A percentile compares a stretch with the other conserved stretches of the same genome.
Conservation (phyloP, 2,329 filamentous ascomycete species). For the Trichoderma sp. region DNA sequence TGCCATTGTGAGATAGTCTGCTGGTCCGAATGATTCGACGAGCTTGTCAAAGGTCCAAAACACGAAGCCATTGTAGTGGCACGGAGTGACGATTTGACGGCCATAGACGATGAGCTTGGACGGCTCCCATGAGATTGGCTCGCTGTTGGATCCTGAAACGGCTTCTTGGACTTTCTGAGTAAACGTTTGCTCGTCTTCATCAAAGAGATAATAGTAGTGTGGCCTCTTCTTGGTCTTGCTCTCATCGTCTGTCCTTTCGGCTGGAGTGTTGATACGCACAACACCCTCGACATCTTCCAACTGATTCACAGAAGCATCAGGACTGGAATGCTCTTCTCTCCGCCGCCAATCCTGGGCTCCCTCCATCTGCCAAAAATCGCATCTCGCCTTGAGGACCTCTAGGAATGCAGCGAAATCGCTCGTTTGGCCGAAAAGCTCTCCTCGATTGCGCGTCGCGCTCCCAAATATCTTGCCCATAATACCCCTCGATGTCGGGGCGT, state of each 20-base stretch:
- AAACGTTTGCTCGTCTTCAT: conserved; percentile 35
- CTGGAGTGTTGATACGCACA: background rate
- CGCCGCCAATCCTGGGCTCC: conserved; percentile 71
- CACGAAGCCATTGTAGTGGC: conserved; percentile 57
- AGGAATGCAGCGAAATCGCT: conserved; percentile 77
- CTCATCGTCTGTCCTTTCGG: background rate
- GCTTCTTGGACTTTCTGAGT: conserved; percentile 27
- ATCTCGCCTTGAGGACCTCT: conserved; percentile 73
- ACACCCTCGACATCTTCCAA: background rate
- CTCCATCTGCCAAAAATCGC: conserved; percentile 84
- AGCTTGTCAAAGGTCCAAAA: conserved; percentile 70
- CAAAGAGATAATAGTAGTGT: conserved; percentile 33
- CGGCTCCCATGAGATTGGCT: conserved; percentile 43
- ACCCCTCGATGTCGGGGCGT: conserved; percentile 57
- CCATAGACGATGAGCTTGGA: conserved; percentile 60
- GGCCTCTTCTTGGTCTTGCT: conserved; percentile 31
- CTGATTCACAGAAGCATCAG: background rate
- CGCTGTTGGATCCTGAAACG: conserved; percentile 25
- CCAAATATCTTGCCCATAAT: conserved; percentile 53
- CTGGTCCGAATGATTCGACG: conserved; percentile 70
- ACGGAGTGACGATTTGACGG: conserved; percentile 60
- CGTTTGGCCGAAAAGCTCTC: conserved; percentile 58
- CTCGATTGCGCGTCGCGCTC: conserved; percentile 37
- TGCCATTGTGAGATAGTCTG: conserved; percentile 80
- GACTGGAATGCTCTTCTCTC: conserved; percentile 44